Percentiles rank a stretch among this genome's conserved stretches.
Conservation (phyloP, 2,329 filamentous ascomycete species). For the Xylariomycetidae sp. region DNA sequence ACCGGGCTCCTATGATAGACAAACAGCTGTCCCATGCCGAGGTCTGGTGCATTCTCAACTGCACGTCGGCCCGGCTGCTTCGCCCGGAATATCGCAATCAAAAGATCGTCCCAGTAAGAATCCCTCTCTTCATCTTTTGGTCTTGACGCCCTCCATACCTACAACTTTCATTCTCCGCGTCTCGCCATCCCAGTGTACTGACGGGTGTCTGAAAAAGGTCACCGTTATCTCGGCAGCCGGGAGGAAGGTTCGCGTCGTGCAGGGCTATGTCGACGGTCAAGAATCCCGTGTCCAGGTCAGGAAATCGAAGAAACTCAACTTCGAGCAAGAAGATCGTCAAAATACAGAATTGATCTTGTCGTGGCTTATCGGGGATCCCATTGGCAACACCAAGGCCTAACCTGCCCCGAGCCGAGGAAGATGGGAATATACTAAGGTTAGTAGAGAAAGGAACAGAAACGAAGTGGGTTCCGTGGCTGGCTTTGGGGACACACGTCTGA, state of each 20-base stretch:
- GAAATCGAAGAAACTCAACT: constrained; percentile 1
- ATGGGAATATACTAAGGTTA: too few relatives aligned
- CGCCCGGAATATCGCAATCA: neutral
- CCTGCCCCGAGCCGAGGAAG: too few relatives aligned
- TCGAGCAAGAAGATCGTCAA: neutral
- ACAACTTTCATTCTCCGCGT: too few relatives aligned
- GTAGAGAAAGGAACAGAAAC: too few relatives aligned
- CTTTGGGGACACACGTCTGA: too few relatives aligned
- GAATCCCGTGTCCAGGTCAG: neutral
- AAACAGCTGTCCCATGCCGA: constrained; percentile 3
- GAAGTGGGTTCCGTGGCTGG: too few relatives aligned
- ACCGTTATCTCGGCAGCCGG: constrained; percentile 1
- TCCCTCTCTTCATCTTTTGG: too few relatives aligned
- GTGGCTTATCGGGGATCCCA: constrained; percentile 1
- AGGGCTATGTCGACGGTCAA: constrained; percentile 4
- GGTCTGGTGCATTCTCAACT: constrained; percentile 1
- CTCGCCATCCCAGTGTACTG: too few relatives aligned
- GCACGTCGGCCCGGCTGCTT: neutral
- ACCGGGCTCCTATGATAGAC: constrained; percentile 1
- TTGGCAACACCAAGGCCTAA: constrained; percentile 1
- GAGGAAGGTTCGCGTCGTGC: constrained; percentile 1
- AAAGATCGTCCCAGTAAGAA: constrained; percentile 3
- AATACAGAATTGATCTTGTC: constrained; percentile 1
- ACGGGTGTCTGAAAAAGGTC: too few relatives aligned
- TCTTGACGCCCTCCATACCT: too few relatives aligned